phyloP scores from a whole-genome alignment of 257 asterid genomes.

The Rubia yunnanensis region DNA sequence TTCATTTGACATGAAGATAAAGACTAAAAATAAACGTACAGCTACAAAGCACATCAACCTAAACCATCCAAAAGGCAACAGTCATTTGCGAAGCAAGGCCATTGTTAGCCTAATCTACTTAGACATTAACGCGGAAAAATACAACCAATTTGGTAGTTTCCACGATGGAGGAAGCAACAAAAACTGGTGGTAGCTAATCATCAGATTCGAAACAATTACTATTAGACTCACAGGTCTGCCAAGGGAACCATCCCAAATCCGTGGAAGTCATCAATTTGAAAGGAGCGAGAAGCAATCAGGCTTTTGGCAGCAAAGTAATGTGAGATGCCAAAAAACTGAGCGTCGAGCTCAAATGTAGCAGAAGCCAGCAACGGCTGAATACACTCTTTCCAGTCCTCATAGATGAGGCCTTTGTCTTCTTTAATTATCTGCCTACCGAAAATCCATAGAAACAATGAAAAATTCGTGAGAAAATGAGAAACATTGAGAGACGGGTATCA shows the following conservation, averaged over 20 bases:
- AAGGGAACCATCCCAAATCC: conserved; percentile 95
- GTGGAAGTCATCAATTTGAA: conserved; percentile 67
- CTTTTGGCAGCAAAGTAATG: conserved; percentile 76
- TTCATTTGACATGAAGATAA: not conserved
- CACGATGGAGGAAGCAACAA: not conserved
- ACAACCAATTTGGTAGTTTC: not conserved
- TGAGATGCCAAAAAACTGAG: conserved; percentile 46
- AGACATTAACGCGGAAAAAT: not conserved
- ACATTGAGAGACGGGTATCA: too few relatives aligned
- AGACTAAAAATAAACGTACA: not conserved
- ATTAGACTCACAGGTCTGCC: conserved; percentile 98
- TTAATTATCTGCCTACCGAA: conserved; percentile 55
- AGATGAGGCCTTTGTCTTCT: conserved; percentile 66
- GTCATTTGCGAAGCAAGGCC: not conserved
- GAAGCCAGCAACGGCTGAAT: conserved; percentile 49
- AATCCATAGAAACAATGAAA: conserved; percentile 11
- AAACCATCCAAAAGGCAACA: not conserved
- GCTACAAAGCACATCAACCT: not conserved
- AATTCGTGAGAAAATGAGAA: too few relatives aligned
- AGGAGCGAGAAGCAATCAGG: conserved; percentile 74
- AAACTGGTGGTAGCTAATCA: not conserved
- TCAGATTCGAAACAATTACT: conserved; percentile 12
- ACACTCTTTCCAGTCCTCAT: conserved; percentile 81
- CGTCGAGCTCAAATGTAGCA: conserved; percentile 37
- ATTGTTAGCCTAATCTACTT: not conserved